These are phyloP conservation scores for Aureobasidium uvarum DNA, from an alignment of 2,329 filamentous ascomycete species.

Conservation along the genomic window DNA sequence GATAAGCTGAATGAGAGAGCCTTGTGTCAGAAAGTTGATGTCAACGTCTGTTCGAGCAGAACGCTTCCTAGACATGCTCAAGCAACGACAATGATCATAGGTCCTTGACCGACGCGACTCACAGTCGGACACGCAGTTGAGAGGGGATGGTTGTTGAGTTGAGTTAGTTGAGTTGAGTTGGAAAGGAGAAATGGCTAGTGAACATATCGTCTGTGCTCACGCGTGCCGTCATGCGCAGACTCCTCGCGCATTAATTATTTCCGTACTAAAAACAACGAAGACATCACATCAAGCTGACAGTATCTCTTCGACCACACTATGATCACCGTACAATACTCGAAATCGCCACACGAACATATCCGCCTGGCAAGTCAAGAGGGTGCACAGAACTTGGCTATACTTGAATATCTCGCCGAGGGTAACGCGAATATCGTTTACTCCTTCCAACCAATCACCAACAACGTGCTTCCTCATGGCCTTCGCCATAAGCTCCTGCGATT, in stretches of 20 bases:
- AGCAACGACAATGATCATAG: background rate
- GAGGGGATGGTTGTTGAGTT: background rate
- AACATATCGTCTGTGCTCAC: background rate
- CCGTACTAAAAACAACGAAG: background rate
- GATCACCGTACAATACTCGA: background rate
- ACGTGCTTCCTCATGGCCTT: constrained; percentile 28
- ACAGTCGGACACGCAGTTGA: background rate
- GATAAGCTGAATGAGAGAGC: background rate
- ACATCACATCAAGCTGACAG: background rate
- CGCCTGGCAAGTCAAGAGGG: background rate
- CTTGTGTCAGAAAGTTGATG: constrained; percentile 4
- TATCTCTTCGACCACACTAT: background rate
- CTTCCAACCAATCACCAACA: constrained; percentile 29
- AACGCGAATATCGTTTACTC: constrained; percentile 41
- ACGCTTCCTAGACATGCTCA: background rate
- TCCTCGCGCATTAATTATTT: background rate
- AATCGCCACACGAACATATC: background rate
- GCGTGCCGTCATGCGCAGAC: background rate
- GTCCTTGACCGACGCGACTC: too few relatives aligned
- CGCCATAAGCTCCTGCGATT: constrained; percentile 36
- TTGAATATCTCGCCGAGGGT: constrained; percentile 41
- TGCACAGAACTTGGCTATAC: background rate
- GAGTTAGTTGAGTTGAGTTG: background rate
- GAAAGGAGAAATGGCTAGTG: background rate
- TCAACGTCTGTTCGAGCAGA: background rate